Evolutionary conservation across 1,284 basidiomycete genomes (phyloP).

Genomic region (Mrakiaceae sp.): DNA sequence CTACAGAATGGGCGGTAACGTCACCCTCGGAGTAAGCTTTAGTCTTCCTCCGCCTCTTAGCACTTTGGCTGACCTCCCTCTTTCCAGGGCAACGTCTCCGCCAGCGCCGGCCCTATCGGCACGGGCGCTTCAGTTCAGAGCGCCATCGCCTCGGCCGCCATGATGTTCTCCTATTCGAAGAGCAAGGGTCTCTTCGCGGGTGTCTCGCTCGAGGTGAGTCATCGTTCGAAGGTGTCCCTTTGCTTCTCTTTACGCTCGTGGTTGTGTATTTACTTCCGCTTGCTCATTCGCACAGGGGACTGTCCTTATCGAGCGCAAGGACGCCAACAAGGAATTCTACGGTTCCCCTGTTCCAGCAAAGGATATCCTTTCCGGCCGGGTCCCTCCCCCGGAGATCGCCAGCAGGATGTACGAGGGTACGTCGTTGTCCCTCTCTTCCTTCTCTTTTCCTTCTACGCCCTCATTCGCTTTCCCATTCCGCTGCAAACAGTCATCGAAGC

Average conservation of each 20-base stretch:
- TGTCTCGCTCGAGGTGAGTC: constrained; percentile 60
- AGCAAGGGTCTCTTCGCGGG: constrained; percentile 96
- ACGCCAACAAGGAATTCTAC: constrained; percentile 85
- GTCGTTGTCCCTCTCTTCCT: not conserved
- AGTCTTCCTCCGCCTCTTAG: not conserved
- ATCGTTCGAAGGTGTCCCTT: not conserved
- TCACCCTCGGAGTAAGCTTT: constrained; percentile 64
- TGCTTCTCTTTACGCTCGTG: not conserved
- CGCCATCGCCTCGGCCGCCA: constrained; percentile 78
- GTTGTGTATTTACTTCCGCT: not conserved
- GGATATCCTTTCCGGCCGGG: constrained; percentile 80
- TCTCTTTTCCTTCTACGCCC: not conserved
- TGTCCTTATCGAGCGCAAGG: constrained; percentile 84
- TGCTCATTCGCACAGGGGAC: constrained; percentile 46
- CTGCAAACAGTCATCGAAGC: constrained; percentile 89
- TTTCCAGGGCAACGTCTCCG: constrained; percentile 57
- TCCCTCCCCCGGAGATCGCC: constrained; percentile 92
- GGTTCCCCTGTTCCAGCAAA: constrained; percentile 79
- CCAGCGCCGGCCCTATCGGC: constrained; percentile 82
- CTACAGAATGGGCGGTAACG: constrained; percentile 65
- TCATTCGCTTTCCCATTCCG: constrained; percentile 25
- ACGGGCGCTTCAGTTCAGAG: constrained; percentile 87
- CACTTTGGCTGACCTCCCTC: not conserved
- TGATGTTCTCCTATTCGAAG: constrained; percentile 95
- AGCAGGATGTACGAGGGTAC: constrained; percentile 34